Conservation (phyloP, 1,139 yeast species). For the Scheffersomyces segobiensis region DNA sequence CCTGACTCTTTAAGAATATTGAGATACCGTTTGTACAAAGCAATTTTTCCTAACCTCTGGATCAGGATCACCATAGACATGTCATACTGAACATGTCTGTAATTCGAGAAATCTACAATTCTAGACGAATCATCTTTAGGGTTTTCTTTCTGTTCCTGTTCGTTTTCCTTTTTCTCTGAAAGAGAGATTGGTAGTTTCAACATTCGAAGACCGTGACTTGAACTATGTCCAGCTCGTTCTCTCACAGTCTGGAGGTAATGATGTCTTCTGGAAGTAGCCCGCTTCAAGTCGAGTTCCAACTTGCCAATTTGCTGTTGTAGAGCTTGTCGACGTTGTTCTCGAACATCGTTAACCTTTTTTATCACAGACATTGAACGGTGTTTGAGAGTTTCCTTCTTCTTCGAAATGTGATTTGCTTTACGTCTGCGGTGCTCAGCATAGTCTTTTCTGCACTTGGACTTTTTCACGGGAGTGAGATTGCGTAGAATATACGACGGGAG, state of each 20-base stretch:
- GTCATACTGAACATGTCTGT: background rate
- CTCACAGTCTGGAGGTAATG: conserved; percentile 15
- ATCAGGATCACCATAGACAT: background rate
- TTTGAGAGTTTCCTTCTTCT: background rate
- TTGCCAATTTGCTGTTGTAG: conserved; percentile 3
- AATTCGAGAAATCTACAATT: background rate
- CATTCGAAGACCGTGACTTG: background rate
- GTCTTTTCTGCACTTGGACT: conserved; percentile 5
- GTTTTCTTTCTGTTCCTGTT: background rate
- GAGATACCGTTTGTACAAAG: conserved; percentile 8
- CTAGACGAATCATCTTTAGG: background rate
- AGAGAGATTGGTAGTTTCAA: background rate
- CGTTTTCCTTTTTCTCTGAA: background rate
- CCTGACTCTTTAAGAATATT: conserved; percentile 4
- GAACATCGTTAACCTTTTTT: background rate
- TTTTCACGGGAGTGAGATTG: conserved; percentile 19
- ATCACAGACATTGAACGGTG: background rate
- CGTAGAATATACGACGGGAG: conserved; percentile 18
- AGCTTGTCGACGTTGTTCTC: background rate
- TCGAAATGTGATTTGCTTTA: background rate
- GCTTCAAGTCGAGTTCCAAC: conserved; percentile 11
- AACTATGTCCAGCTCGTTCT: conserved; percentile 12
- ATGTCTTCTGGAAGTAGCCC: conserved; percentile 19
- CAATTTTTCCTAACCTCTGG: conserved; percentile 3
- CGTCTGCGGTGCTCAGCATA: background rate